phyloP scores from a whole-genome alignment of 208 protist genomes.

The Crithidia sp. region DNA sequence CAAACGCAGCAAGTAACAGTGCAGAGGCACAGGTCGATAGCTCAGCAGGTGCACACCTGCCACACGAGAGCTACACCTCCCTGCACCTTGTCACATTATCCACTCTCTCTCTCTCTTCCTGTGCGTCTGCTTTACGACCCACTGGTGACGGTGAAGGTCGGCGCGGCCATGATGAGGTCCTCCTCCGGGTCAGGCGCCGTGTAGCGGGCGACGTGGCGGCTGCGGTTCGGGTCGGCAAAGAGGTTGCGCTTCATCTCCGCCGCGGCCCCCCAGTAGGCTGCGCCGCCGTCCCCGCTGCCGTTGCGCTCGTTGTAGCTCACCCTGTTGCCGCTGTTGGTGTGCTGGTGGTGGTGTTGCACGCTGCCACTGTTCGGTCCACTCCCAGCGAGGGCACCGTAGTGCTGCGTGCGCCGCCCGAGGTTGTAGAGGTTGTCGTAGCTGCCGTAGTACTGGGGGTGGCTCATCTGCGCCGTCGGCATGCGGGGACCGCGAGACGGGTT shows the following conservation, averaged over 20 bases:
- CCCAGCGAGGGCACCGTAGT: constrained; percentile 5
- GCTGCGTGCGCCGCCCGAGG: constrained; percentile 20
- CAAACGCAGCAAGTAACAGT: too few relatives aligned
- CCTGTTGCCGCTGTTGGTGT: background rate
- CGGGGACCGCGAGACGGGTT: constrained; percentile 19
- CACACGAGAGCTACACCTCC: too few relatives aligned
- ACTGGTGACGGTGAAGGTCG: constrained; percentile 32
- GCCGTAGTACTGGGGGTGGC: constrained; percentile 24
- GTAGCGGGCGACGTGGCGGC: constrained; percentile 29
- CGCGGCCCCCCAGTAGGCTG: constrained; percentile 18
- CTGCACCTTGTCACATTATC: background rate
- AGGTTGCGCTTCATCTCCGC: constrained; percentile 21
- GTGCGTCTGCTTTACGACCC: constrained; percentile 10
- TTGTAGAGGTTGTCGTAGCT: constrained; percentile 39
- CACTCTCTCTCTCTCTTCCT: background rate
- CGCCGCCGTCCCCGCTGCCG: constrained; percentile 15
- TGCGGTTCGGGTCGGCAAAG: constrained; percentile 16
- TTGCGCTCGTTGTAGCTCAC: constrained; percentile 20
- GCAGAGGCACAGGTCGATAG: too few relatives aligned
- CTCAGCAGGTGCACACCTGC: too few relatives aligned
- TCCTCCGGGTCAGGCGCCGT: constrained; percentile 30
- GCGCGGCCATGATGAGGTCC: constrained; percentile 27
- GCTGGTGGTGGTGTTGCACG: constrained; percentile 6
- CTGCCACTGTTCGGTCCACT: background rate
- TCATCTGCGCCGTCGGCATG: background rate